Conservation (phyloP, 305 asterid genomes). For the Solanum hybrid region DNA sequence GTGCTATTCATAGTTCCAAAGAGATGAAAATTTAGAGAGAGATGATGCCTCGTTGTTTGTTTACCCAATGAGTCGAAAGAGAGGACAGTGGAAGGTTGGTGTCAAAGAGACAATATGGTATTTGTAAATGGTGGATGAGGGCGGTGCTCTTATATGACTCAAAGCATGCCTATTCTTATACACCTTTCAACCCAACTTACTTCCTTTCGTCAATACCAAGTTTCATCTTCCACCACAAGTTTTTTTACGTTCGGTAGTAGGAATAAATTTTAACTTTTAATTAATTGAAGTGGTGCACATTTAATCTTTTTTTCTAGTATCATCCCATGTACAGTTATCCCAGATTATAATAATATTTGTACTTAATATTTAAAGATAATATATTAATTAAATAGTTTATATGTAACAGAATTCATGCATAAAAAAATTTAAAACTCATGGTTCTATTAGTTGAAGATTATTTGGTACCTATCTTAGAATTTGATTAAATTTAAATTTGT, state of each 20-base stretch:
- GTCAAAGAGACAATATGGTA: neutral
- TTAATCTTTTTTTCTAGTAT: neutral
- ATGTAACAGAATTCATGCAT: neutral
- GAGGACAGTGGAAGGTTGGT: constrained; percentile 1
- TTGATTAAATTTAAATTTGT: too few relatives aligned
- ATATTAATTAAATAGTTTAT: too few relatives aligned
- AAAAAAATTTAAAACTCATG: neutral
- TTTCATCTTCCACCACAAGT: neutral
- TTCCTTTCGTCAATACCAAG: neutral
- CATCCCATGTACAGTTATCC: neutral
- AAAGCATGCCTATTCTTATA: neutral
- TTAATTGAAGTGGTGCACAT: neutral
- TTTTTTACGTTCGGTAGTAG: neutral
- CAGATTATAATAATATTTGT: too few relatives aligned
- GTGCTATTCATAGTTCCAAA: neutral
- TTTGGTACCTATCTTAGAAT: accelerated
- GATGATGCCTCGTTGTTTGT: constrained; percentile 19
- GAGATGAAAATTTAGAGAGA: neutral
- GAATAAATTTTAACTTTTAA: neutral
- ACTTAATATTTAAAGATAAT: too few relatives aligned
- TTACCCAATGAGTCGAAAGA: constrained; percentile 26
- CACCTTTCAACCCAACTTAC: neutral
- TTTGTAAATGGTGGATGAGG: constrained; percentile 35
- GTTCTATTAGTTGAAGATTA: accelerated
- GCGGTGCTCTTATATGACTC: constrained; percentile 20